Conservation (phyloP, 1,139 yeast species). For the Trichomonascaceae sp. region DNA sequence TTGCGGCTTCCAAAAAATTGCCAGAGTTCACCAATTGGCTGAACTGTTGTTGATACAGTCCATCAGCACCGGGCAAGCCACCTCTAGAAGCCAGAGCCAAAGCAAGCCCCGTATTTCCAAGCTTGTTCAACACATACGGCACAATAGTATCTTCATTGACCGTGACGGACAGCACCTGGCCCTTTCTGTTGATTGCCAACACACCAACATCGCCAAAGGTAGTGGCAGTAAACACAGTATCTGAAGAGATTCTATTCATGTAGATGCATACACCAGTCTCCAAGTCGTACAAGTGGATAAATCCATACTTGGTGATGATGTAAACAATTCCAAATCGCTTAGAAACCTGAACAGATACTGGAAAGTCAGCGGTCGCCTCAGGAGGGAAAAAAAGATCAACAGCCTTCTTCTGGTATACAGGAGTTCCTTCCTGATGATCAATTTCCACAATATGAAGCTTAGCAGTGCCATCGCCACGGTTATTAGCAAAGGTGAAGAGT, state of each 20-base stretch:
- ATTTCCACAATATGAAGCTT: constrained; percentile 91
- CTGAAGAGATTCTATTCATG: constrained; percentile 94
- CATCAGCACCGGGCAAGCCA: constrained; percentile 95
- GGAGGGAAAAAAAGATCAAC: constrained; percentile 96
- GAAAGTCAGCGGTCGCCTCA: constrained; percentile 95
- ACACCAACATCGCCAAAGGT: constrained; percentile 71
- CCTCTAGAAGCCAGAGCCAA: constrained; percentile 89
- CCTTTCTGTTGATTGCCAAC: constrained; percentile 87
- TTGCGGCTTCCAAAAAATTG: constrained; percentile 88
- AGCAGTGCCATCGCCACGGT: constrained; percentile 78
- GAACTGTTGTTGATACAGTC: constrained; percentile 84
- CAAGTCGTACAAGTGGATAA: constrained; percentile 90
- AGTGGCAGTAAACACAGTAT: constrained; percentile 90
- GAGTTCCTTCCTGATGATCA: constrained; percentile 82
- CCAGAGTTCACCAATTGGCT: constrained; percentile 78
- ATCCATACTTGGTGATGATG: constrained; percentile 90
- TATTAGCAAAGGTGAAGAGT: constrained; percentile 81
- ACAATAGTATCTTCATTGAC: constrained; percentile 78
- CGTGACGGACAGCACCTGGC: constrained; percentile 92
- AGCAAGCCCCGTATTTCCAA: constrained; percentile 83
- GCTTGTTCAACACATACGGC: constrained; percentile 82
- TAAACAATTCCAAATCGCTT: constrained; percentile 81
- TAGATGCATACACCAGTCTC: constrained; percentile 90
- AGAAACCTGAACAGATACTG: constrained; percentile 85
- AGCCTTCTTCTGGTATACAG: constrained; percentile 81